Evolutionary conservation across 2,329 filamentous ascomycete genomes (phyloP).

Genomic region (Ceratocystiopsis minuta): DNA sequence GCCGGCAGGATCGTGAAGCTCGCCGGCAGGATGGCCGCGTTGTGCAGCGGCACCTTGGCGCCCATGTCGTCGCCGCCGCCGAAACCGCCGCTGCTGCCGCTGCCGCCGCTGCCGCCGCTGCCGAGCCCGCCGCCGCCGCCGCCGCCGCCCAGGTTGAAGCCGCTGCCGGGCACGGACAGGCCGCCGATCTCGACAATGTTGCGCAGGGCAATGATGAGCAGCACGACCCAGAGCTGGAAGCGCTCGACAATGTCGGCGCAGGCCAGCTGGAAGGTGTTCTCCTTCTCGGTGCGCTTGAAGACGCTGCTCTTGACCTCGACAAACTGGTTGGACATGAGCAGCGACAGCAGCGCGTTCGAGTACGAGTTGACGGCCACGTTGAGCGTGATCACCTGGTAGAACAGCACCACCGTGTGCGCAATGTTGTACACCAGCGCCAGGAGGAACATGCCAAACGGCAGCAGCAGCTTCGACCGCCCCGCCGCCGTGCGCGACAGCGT

Average conservation of each 20-base stretch:
- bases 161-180: constrained; percentile 43
- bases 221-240: constrained; percentile 95
- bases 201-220: constrained; percentile 85
- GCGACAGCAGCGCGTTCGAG: constrained; percentile 81
- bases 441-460: constrained; percentile 81
- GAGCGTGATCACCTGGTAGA: constrained; percentile 93
- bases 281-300: constrained; percentile 97
- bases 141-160: constrained; percentile 25
- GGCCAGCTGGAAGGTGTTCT: constrained; percentile 89
- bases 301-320: constrained; percentile 98
- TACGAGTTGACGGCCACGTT: constrained; percentile 98
- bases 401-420: constrained; percentile 68
- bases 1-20: constrained; percentile 81
- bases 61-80: constrained; percentile 24
- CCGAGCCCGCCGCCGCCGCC: no score
- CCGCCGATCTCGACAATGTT: constrained; percentile 94
- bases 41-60: constrained; percentile 42
- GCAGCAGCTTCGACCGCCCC: constrained; percentile 75
- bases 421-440: constrained; percentile 78
- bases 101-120: no score
- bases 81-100: no score
- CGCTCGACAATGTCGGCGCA: constrained; percentile 94
- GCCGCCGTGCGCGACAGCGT: constrained; percentile 74
- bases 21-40: constrained; percentile 63
- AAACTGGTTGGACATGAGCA: constrained; percentile 92